These are phyloP conservation scores for Cladosporium austrohemisphaericum DNA, from an alignment of 2,329 filamentous ascomycete species.

Conservation along the genomic window DNA sequence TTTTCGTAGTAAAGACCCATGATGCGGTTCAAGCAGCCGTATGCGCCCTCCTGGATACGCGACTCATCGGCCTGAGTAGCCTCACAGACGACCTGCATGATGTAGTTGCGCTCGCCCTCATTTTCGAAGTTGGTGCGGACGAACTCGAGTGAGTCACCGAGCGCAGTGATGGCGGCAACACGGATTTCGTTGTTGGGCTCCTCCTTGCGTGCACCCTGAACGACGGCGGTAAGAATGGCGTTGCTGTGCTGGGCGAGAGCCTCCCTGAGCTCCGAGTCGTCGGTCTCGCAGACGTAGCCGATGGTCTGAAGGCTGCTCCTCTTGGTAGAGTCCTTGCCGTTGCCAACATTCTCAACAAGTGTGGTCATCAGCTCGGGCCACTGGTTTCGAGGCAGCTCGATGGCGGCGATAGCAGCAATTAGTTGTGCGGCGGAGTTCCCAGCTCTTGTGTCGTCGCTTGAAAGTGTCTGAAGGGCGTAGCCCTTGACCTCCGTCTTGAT, in stretches of 20 bases:
- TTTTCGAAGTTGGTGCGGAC: slow-evolving; percentile 98
- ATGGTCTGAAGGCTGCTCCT: slow-evolving; percentile 94
- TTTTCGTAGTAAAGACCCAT: slow-evolving; percentile 99
- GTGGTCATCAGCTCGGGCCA: slow-evolving; percentile 88
- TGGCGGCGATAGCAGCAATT: slow-evolving; percentile 87
- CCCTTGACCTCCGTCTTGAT: slow-evolving; percentile 87
- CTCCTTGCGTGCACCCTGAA: slow-evolving; percentile 95
- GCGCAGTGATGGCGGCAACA: slow-evolving; percentile 84
- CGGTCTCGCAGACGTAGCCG: slow-evolving; percentile 96
- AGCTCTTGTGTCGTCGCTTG: slow-evolving; percentile 73
- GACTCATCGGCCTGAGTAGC: slow-evolving; percentile 90
- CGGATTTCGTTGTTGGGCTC: slow-evolving; percentile 89
- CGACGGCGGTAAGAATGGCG: slow-evolving; percentile 93
- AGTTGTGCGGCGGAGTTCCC: slow-evolving; percentile 91
- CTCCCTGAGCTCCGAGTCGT: slow-evolving; percentile 79
- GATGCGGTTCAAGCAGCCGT: slow-evolving; percentile 96
- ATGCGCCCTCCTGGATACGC: slow-evolving; percentile 91
- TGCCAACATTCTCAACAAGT: slow-evolving; percentile 88
- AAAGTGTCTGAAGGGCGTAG: slow-evolving; percentile 81
- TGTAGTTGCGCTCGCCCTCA: slow-evolving; percentile 98
- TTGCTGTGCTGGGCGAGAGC: slow-evolving; percentile 86
- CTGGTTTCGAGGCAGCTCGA: slow-evolving; percentile 88
- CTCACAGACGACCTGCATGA: slow-evolving; percentile 99
- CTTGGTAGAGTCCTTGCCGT: slow-evolving; percentile 82
- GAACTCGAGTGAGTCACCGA: slow-evolving; percentile 95